These are phyloP conservation scores for Penicillium alfredii DNA, from an alignment of 495 filamentous ascomycete genomes.

Conservation along the genomic window DNA sequence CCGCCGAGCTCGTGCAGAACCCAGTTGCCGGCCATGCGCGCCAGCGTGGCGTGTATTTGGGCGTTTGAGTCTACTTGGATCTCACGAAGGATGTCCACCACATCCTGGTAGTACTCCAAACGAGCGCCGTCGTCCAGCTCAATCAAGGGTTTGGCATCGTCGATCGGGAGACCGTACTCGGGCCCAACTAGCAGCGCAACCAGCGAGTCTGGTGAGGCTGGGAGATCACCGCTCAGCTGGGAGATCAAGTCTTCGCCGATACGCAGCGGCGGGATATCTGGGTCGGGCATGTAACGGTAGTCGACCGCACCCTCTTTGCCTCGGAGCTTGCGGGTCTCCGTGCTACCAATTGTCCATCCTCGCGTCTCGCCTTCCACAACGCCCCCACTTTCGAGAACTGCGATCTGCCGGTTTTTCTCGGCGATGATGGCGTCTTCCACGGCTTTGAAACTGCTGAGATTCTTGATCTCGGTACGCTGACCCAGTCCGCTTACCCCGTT, in stretches of 20 bases:
- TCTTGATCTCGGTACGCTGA: slow-evolving; percentile 95
- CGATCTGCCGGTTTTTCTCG: slow-evolving; percentile 84
- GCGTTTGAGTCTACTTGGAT: slow-evolving; percentile 31
- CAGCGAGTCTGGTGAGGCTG: slow-evolving; percentile 63
- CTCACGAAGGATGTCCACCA: slow-evolving; percentile 50
- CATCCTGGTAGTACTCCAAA: slow-evolving; percentile 75
- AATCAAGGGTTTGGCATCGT: slow-evolving; percentile 81
- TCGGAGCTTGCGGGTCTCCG: slow-evolving; percentile 66
- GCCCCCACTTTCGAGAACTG: slow-evolving; percentile 70
- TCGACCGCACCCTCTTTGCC: slow-evolving; percentile 97
- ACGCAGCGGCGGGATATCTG: slow-evolving; percentile 75
- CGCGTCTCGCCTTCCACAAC: slow-evolving; percentile 80
- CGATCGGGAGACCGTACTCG: slow-evolving; percentile 61
- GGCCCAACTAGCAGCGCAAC: slow-evolving; percentile 49
- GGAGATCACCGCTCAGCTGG: slow-evolving; percentile 54
- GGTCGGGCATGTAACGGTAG: slow-evolving; percentile 98
- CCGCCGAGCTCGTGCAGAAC: slow-evolving; percentile 87
- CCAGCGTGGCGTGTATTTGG: slow-evolving; percentile 20
- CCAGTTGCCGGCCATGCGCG: slow-evolving; percentile 56
- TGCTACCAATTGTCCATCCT: slow-evolving; percentile 80
- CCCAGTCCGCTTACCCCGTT: slow-evolving; percentile 58
- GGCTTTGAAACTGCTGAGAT: slow-evolving; percentile 87
- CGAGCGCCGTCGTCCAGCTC: slow-evolving; percentile 73
- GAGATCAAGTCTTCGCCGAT: slow-evolving; percentile 65
- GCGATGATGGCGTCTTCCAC: slow-evolving; percentile 90